Evolutionary conservation across 2,329 filamentous ascomycete species (phyloP).

Genomic region (Amauroascus niger): DNA sequence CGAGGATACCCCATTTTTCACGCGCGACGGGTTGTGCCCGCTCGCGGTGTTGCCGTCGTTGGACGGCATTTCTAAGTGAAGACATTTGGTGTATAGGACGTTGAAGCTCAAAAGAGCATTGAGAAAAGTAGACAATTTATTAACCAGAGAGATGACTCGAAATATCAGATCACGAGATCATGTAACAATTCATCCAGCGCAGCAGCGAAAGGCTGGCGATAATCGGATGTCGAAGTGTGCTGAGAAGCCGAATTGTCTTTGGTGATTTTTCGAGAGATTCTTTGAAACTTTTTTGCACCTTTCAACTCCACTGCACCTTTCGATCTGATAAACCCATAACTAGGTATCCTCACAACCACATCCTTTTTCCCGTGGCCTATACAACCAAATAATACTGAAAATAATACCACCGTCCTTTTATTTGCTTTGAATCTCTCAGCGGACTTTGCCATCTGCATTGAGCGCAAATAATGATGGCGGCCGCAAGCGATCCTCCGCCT

Average conservation of each 20-base stretch:
- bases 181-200: too few species aligned
- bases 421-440: neutral
- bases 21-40: conserved; percentile 78
- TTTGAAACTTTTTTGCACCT: conserved; percentile 3
- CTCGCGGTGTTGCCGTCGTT: conserved; percentile 79
- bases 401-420: neutral
- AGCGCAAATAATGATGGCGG: conserved; percentile 16
- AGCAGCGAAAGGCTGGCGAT: neutral
- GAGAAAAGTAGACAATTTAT: neutral
- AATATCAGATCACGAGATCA: too few species aligned
- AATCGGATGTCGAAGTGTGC: neutral
- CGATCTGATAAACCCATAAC: conserved; percentile 2
- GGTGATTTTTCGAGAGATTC: conserved; percentile 3
- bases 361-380: neutral
- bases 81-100: conserved; percentile 36
- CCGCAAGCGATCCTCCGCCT: conserved; percentile 18
- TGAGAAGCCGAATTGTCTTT: neutral
- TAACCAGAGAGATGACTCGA: too few species aligned
- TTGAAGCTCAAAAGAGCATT: neutral
- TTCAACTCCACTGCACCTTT: neutral
- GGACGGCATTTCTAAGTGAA: conserved; percentile 53
- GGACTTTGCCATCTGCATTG: neutral
- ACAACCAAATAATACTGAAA: neutral
- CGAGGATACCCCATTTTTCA: conserved; percentile 77
- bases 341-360: neutral